Conservation (phyloP, 768 basidiomycete genomes). For the Tubosaeta brunneosetosa region DNA sequence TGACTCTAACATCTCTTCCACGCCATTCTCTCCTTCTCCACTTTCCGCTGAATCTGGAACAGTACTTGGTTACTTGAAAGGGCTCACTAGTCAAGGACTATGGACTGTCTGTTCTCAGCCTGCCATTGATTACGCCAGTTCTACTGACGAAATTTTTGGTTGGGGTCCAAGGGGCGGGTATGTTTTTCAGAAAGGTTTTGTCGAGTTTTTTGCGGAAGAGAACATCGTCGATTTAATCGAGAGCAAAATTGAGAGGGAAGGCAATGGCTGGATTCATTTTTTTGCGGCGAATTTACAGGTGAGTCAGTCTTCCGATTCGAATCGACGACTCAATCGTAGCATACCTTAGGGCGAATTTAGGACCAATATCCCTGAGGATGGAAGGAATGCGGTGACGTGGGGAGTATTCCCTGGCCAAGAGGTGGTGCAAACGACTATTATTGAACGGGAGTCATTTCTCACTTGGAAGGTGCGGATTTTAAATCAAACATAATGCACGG, state of each 20-base stretch:
- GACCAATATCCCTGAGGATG: conserved; percentile 75
- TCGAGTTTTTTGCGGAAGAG: conserved; percentile 86
- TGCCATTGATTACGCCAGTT: conserved; percentile 75
- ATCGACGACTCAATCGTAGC: background rate
- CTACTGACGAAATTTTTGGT: conserved; percentile 75
- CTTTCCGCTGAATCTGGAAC: conserved; percentile 76
- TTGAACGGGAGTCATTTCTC: conserved; percentile 89
- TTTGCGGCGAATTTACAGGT: conserved; percentile 82
- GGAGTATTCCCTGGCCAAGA: conserved; percentile 97
- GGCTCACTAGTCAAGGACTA: conserved; percentile 73
- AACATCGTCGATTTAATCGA: conserved; percentile 58
- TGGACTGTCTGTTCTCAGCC: conserved; percentile 99
- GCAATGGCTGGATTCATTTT: conserved; percentile 70
- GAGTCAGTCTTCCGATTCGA: conserved; percentile 12
- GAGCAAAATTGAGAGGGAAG: conserved; percentile 47
- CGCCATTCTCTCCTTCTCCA: conserved; percentile 85
- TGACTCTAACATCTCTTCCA: conserved; percentile 62
- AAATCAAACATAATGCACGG: background rate
- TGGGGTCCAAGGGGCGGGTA: conserved; percentile 94
- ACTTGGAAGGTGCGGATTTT: conserved; percentile 84
- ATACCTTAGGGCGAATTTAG: conserved; percentile 61
- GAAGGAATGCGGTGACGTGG: conserved; percentile 96
- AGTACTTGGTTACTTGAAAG: conserved; percentile 74
- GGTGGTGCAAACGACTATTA: conserved; percentile 93
- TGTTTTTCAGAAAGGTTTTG: conserved; percentile 96